These are phyloP conservation scores for Aphanomyces astaci DNA, from an alignment of 352 stramenopile genomes.

Conservation along the genomic window DNA sequence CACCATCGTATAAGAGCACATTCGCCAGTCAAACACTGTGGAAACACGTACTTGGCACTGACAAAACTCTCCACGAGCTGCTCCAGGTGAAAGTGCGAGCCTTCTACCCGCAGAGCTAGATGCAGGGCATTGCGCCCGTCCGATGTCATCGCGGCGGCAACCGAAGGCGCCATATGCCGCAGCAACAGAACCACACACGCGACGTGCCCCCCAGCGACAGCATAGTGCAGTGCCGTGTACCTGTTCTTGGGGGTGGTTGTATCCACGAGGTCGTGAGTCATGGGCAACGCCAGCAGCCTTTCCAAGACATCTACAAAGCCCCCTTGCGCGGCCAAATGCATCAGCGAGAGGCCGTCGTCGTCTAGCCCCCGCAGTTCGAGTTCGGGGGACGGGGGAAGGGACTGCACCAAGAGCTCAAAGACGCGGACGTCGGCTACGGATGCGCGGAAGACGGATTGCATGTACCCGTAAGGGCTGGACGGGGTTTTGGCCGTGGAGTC, in stretches of 20 bases:
- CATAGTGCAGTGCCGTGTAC: conserved; percentile 20
- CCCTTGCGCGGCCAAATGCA: conserved; percentile 40
- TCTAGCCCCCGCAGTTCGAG: conserved; percentile 33
- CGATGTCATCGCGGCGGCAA: not conserved
- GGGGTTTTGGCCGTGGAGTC: not conserved
- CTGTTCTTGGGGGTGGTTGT: not conserved
- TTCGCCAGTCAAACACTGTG: not conserved
- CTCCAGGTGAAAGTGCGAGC: conserved; percentile 49
- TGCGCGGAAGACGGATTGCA: conserved; percentile 13
- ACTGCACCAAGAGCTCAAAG: conserved; percentile 31
- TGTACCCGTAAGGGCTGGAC: not conserved
- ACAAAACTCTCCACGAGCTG: conserved; percentile 42
- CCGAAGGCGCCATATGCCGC: not conserved
- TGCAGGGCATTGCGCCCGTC: conserved; percentile 49
- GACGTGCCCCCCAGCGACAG: conserved; percentile 4
- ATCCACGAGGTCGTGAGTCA: conserved; percentile 3
- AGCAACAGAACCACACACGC: not conserved
- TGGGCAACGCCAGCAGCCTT: not conserved
- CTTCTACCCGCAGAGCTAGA: conserved; percentile 37
- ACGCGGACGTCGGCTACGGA: not conserved
- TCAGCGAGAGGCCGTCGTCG: conserved; percentile 32
- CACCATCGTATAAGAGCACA: not conserved
- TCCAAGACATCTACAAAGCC: conserved; percentile 29
- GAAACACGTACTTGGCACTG: conserved; percentile 21
- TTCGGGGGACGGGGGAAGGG: conserved; percentile 26